Base-by-base conservation (phyloP, 306 rosid genomes). In the Abrus precatorius region DNA sequence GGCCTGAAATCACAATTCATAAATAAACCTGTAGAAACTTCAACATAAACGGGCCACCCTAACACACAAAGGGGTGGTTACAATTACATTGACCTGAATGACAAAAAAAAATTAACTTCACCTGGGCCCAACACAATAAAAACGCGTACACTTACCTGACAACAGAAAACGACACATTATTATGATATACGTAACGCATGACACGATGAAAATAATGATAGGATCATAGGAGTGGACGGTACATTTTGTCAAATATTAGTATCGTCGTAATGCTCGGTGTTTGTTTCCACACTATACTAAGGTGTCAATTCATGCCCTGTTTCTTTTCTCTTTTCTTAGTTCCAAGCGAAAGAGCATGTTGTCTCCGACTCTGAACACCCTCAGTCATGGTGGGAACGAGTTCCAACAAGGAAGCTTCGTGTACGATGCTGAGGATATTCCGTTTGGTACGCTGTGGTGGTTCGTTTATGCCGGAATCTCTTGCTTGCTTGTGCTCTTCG, bases 391-490 rank as follows among this genome's bases (percentile, higher is more conserved):
- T 1, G 1, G 1, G 33, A n/a, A 7, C 7, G 12, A 40, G 34
- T 65, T 65, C 52, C 52, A 6, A 43, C 72, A 83, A 9, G 69
- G 28, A n/a, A 77, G 11, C 65, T 59, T 87, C 36, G 92, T 92
- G 4, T 52, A 72, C 34, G 86, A 83, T 52, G 84, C 83, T 0
- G 97, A 92, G 0, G 97, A 91, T 76, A 71, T 90, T 56, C 86
- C 78, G 5, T 91, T 94, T 36, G 97, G 87, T 8, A 88, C 92
- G 0, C 62, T 78, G 0, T 91, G 82, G 86, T 94, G 97, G 97
- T 94, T 89, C 68, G 28, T 89, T 45, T 94, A 89, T 77, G 91
- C 86, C 4, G 97, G 97, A 75, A 73, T 68, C 54, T 83, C 89
- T 0, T 76, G 78, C 43, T 6, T 76, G 0, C 96, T 94, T 4